phyloP scores from a whole-genome alignment of 768 basidiomycete species.

The Lyophyllum semitale region DNA sequence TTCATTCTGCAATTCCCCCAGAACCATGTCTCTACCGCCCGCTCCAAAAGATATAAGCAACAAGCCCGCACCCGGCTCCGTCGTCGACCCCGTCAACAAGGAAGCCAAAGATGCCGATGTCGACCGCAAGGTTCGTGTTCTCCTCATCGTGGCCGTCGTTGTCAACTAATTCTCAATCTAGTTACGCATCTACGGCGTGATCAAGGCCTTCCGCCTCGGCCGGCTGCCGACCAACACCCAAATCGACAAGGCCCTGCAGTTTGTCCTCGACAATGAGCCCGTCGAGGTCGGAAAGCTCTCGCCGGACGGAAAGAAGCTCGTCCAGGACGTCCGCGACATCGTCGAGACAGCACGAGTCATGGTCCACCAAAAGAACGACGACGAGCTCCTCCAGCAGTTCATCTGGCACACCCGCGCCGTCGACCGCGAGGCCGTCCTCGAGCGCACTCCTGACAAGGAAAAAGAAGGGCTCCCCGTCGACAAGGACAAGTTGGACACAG shows the following conservation, averaged over 20 bases:
- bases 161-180: constrained; percentile 19
- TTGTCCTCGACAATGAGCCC: constrained; percentile 59
- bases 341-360: constrained; percentile 72
- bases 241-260: constrained; percentile 71
- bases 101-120: constrained; percentile 69
- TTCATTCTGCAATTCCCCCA: background rate
- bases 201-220: constrained; percentile 80
- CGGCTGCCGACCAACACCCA: constrained; percentile 81
- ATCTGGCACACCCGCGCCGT: constrained; percentile 76
- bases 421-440: constrained; percentile 22
- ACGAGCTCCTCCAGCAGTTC: constrained; percentile 92
- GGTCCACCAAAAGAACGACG: constrained; percentile 82
- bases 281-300: constrained; percentile 70
- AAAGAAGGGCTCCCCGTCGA: constrained; percentile 44
- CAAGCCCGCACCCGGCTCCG: constrained; percentile 57
- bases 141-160: too few relatives aligned
- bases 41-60: constrained; percentile 62
- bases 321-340: constrained; percentile 79
- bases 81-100: constrained; percentile 68
- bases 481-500: constrained; percentile 53
- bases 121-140: constrained; percentile 62
- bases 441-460: constrained; percentile 24
- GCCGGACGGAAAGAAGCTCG: constrained; percentile 72
- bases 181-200: constrained; percentile 78
- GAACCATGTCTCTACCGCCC: constrained; percentile 65